Base-by-base conservation (phyloP, 768 basidiomycete genomes). In the Peribolospora kevripleyi region DNA sequence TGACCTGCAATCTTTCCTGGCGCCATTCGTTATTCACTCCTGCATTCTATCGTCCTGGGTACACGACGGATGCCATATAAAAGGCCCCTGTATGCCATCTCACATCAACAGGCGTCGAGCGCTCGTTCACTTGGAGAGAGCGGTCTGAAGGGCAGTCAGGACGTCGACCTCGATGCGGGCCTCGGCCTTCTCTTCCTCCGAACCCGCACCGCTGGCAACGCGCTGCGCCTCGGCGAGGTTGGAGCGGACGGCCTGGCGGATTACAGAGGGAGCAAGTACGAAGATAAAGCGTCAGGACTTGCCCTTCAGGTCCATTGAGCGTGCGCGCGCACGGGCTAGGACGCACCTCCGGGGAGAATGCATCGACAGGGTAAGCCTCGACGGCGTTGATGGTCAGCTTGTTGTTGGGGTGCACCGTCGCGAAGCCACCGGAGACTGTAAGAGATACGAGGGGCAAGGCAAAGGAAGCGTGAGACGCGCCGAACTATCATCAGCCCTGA, bases 361-460 rank as follows among this genome's bases (percentile, higher is more conserved):
- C 73, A 55, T 90, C 87, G 45, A 97, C 72, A 25, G 86, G 80
- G 57, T 56, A 90, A 57, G 84, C 93, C 73, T 98, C 93, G 49
- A 98, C 80, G 56, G 82, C 87, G 71, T 97, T 98, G 67, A 98
- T 82, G 46, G 93, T 97, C 58, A 97, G 72, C 61, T 77, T 80
- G 76, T 95, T 98, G 71, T 90, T 87, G 42, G 87, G 86, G 70
- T 98, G 93, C 46, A 98, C 84, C 57, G 84, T 95, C 53, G 93
- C 90, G 68, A 98, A 95, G 54, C 93, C 93, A 56, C 86, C 81
- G 54, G 90, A 93, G 42, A 84, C 93, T 98, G 62, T 6, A 14
- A 37, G 50, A 41, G 52, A 45, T 50, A 4, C 36, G 13, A 8
- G 50, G 38, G 51, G 50, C 45, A 14, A 41, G 6, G 13, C 54